Percentiles rank a stretch among this genome's conserved stretches.
Conservation (phyloP, 345 rosid genomes). For the Arabidopsis thaliana region TAIR10.1 NC_003074.8:22307501-22308000, state of each 20-base stretch:
- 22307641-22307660: conserved; percentile 88
- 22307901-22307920: not conserved
- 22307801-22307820: conserved; percentile 49
- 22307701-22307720: conserved; percentile 11
- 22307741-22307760: conserved; percentile 70
- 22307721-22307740: conserved; percentile 41
- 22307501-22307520: conserved; percentile 82
- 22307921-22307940: conserved; percentile 54
- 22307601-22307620: conserved; percentile 72
- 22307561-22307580: conserved; percentile 65
- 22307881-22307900: not conserved
- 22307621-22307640: conserved; percentile 92
- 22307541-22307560: conserved; percentile 68
- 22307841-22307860: conserved; percentile 3
- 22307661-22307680: conserved; percentile 52
- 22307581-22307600: conserved; percentile 75
- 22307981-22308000: conserved; percentile 91
- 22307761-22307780: conserved; percentile 67
- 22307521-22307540: conserved; percentile 83
- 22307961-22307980: conserved; percentile 98
- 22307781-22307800: conserved; percentile 85
- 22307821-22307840: not conserved
- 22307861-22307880: not conserved
- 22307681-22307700: conserved; percentile 9
- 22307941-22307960: conserved; percentile 86